Conservation (phyloP, 2,329 filamentous ascomycete species). For the Diaporthe longicolla region DNA sequence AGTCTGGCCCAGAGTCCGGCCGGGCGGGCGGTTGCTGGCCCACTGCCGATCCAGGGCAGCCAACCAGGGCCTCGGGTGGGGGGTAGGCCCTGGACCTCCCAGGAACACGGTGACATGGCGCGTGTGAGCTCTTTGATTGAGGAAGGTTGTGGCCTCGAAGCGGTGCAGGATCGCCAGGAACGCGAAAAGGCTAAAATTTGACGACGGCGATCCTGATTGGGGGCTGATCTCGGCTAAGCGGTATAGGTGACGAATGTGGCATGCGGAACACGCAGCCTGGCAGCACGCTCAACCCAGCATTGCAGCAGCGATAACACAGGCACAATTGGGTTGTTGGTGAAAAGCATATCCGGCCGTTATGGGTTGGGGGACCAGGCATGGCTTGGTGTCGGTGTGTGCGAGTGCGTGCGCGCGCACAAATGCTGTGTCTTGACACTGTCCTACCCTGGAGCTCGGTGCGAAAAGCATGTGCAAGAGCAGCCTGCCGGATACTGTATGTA, state of each 20-base stretch:
- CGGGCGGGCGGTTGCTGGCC: background rate
- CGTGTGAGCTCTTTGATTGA: constrained; percentile 12
- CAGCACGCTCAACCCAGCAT: background rate
- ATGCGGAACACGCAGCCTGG: background rate
- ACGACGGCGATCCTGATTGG: constrained; percentile 25
- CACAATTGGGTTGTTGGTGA: background rate
- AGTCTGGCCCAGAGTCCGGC: constrained; percentile 20
- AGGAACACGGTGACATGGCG: constrained; percentile 7
- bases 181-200: constrained; percentile 28
- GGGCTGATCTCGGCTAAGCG: constrained; percentile 7
- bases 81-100: no score
- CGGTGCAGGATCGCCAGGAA: constrained; percentile 30
- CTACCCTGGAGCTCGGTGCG: background rate
- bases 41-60: constrained; percentile 18
- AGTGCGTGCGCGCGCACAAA: background rate
- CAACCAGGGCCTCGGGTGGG: constrained; percentile 8
- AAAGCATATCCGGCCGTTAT: background rate
- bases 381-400: background rate
- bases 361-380: constrained; percentile 9
- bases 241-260: background rate
- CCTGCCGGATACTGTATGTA: background rate
- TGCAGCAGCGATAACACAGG: background rate
- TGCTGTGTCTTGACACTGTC: constrained; percentile 3
- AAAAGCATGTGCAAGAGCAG: background rate
- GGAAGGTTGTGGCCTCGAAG: constrained; percentile 6